Base-by-base conservation (phyloP, 1,284 basidiomycete genomes). In the Cryptococcus sp. region DNA sequence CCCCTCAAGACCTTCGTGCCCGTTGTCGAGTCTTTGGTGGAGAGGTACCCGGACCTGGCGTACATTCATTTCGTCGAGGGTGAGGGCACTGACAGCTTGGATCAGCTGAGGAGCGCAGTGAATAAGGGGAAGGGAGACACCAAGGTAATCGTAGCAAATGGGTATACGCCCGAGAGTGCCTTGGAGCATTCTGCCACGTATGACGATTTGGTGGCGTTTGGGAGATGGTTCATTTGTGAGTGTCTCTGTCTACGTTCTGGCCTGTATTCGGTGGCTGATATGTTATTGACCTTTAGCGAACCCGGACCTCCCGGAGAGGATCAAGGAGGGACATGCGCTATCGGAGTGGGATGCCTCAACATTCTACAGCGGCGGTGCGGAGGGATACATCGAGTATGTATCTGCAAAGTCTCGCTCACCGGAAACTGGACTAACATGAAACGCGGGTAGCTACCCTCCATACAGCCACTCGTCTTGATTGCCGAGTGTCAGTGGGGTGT, bases 1-100 rank as follows among this genome's bases (percentile, higher is more conserved):
- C 33, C 56, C 2, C 23, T 52, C 4, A 40, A 49, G 13, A 50
- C 53, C 12, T 65, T 49, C 50, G 39, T 62, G 4, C 43, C 54
- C 18, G 35, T 42, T 3, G 16, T 63, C 44, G 45, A 61, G 21
- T 49, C 57, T 36, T 56, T 76, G 42, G 52, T 79, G 46, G 70
- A 79, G 37, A 62, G 70, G 1, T 77, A 77, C 64, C 81, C 83
- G 15, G 65, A 77, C 6, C 72, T 85, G 11, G 83, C 82, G 1
- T 86, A 84, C 65, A 54, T 85, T 13, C 85, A 87, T 65, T 71
- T 81, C 43, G 70, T 83, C 33, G 84, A 85, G 64, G 49, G 53
- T 13, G 69, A 64, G 5, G 49, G 47, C 9, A 49, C 45, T 33
- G 65, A 69, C 20, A 50, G 48, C 33, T 53, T 68, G 24, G 52